Conservation (phyloP, 148 eudicot genomes). For the Limonium bicolor region DNA sequence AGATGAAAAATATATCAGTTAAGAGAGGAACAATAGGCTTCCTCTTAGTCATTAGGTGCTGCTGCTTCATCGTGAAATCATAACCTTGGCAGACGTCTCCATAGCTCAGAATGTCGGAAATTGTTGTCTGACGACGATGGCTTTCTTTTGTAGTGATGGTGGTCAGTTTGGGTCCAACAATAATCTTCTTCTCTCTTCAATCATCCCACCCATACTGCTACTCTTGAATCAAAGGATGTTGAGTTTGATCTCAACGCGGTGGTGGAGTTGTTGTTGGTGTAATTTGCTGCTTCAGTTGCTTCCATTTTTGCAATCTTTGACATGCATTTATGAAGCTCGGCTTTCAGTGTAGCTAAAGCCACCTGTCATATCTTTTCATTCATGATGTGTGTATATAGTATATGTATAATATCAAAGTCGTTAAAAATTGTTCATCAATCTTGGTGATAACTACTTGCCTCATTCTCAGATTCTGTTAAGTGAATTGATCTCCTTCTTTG, state of each 20-base stretch:
- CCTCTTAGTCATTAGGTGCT: conserved; percentile 38
- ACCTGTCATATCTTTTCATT: conserved; percentile 8
- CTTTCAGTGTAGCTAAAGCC: conserved; percentile 59
- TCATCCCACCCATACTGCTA: conserved; percentile 10
- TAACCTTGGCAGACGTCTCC: conserved; percentile 22
- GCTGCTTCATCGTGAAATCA: conserved; percentile 8
- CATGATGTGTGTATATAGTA: too few species aligned
- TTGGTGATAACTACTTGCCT: conserved; percentile 8
- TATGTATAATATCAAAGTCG: too few species aligned
- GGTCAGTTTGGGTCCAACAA: too few species aligned
- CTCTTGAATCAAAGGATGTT: not conserved
- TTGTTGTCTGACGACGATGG: conserved; percentile 30
- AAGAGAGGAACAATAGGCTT: conserved; percentile 62
- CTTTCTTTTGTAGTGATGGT: too few species aligned
- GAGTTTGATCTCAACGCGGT: too few species aligned
- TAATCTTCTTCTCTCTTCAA: conserved; percentile 9
- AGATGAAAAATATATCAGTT: conserved; percentile 39
- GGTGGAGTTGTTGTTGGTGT: conserved; percentile 8
- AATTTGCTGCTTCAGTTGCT: conserved; percentile 34
- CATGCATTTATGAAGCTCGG: conserved; percentile 73
- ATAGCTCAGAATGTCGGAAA: conserved; percentile 36
- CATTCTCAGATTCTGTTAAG: conserved; percentile 61
- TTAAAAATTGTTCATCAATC: too few species aligned
- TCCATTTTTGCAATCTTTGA: conserved; percentile 55
- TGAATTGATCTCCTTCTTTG: conserved; percentile 54